phyloP scores from a whole-genome alignment of 768 basidiomycete species.

The Lentinus brumalis region DNA sequence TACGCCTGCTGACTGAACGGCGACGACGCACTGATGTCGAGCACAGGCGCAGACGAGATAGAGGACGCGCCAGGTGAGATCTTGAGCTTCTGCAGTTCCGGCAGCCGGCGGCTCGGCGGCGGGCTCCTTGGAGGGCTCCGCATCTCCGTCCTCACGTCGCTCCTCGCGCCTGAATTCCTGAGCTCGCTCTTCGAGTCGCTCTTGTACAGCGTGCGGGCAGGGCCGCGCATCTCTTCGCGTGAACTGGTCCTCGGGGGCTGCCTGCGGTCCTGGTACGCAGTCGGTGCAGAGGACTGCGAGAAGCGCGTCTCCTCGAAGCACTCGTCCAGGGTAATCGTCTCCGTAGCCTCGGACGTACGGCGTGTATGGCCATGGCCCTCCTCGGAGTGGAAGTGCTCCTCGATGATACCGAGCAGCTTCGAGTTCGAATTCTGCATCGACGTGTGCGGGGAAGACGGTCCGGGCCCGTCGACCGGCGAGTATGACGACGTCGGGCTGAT shows the following conservation, averaged over 20 bases:
- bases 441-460: constrained; percentile 19
- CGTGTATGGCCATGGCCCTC: constrained; percentile 13
- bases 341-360: constrained; percentile 7
- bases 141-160: neutral
- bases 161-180: neutral
- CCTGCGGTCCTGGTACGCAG: neutral
- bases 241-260: neutral
- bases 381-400: constrained; percentile 34
- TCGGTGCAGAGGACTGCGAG: neutral
- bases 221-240: neutral
- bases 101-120: neutral
- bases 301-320: neutral
- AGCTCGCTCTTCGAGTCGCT: neutral
- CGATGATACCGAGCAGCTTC: constrained; percentile 38
- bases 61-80: neutral
- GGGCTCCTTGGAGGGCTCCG: neutral
- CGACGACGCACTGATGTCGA: constrained; percentile 2
- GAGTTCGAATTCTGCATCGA: constrained; percentile 2
- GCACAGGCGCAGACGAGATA: neutral
- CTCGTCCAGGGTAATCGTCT: constrained; percentile 7
- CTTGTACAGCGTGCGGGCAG: neutral
- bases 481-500: constrained; percentile 32
- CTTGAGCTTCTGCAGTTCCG: neutral
- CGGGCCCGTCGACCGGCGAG: constrained; percentile 34
- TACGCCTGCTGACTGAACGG: neutral